Conservation (phyloP, 2,329 filamentous ascomycete genomes). For the Claviceps sorghi region DNA sequence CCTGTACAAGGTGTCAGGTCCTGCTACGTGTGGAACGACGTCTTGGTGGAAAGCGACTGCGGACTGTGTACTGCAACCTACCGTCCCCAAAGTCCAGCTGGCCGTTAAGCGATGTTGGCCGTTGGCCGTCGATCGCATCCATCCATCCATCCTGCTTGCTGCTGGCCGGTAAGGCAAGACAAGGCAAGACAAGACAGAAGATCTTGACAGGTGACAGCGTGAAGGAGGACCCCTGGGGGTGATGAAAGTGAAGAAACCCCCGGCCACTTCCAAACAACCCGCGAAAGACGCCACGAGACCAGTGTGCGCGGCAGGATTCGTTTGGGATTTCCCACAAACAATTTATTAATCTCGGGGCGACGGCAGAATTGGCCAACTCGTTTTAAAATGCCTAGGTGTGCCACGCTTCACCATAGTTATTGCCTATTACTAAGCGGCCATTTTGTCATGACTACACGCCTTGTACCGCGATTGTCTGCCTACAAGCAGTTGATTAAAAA, state of each 20-base stretch:
- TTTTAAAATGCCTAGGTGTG: background rate
- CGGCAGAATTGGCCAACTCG: background rate
- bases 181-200: background rate
- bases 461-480: too few species aligned
- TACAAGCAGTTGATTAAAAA: too few species aligned
- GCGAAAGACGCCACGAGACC: background rate
- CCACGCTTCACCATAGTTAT: too few species aligned
- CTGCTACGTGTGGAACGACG: background rate
- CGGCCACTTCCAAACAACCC: background rate
- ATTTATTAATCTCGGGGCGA: background rate
- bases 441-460: too few species aligned
- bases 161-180: background rate
- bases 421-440: too few species aligned
- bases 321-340: background rate
- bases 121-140: background rate
- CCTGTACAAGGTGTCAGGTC: background rate
- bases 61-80: background rate
- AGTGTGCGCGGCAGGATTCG: background rate
- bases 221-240: too few species aligned
- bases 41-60: background rate
- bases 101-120: background rate
- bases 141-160: background rate
- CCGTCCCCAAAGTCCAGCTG: background rate
- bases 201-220: too few species aligned
- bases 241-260: too few species aligned